A percentile compares a stretch with the other conserved stretches of the same genome.
Evolutionary conservation across 441 rosid genomes (phyloP).

Genomic region (Erodium chrysanthum): DNA sequence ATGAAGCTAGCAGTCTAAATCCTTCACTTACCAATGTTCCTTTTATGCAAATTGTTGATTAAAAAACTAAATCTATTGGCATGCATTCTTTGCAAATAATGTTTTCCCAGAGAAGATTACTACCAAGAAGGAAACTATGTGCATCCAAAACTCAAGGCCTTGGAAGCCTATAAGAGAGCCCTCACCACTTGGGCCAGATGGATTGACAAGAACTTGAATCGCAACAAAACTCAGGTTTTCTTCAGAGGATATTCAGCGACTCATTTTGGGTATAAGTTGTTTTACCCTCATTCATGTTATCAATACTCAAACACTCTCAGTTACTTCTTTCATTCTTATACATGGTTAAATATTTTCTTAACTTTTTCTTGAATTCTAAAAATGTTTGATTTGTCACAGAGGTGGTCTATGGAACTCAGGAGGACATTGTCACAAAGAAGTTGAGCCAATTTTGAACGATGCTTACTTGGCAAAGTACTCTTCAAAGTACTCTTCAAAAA

Average conservation of each 20-base stretch:
- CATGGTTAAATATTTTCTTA: neutral
- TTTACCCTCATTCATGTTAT: neutral
- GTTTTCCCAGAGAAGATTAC: constrained; percentile 39
- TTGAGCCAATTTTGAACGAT: constrained; percentile 40
- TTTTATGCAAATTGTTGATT: neutral
- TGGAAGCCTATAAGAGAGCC: constrained; percentile 52
- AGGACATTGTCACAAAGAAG: constrained; percentile 56
- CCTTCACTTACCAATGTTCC: neutral
- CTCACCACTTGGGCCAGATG: constrained; percentile 57
- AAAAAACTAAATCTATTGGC: neutral
- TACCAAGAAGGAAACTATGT: constrained; percentile 60
- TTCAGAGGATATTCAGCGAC: constrained; percentile 54
- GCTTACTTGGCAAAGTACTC: constrained; percentile 22
- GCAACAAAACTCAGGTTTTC: constrained; percentile 31
- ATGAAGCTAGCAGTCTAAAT: neutral
- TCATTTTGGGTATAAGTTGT: constrained; percentile 42
- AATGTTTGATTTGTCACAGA: constrained; percentile 24
- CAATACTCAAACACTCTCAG: neutral
- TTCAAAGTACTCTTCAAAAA: constrained; percentile 49
- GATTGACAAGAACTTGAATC: constrained; percentile 43
- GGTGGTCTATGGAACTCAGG: constrained; percentile 69
- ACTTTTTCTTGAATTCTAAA: neutral
- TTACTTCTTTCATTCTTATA: constrained; percentile 4
- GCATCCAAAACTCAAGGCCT: constrained; percentile 47
- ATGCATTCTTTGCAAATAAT: neutral